These are phyloP conservation scores for Podospora conica DNA, from an alignment of 495 filamentous ascomycete species.

Conservation along the genomic window DNA sequence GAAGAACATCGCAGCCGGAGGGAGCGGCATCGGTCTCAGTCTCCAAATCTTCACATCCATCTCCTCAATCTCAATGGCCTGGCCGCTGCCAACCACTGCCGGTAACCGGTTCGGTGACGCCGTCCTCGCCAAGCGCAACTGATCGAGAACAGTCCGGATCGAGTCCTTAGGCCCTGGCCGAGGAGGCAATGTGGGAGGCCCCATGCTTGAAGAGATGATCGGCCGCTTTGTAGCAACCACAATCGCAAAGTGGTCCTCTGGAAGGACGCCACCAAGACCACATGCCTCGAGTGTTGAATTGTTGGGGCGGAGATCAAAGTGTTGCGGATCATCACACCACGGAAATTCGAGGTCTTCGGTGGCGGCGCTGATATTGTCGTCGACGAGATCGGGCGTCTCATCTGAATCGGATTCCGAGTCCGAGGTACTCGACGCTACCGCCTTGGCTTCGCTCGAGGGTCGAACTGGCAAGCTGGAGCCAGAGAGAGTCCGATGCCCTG, in stretches of 20 bases:
- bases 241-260: conserved; percentile 61
- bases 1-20: conserved; percentile 38
- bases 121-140: conserved; percentile 34
- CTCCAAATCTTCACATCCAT: conserved; percentile 22
- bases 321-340: conserved; percentile 31
- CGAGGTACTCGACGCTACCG: conserved; percentile 7
- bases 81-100: not conserved
- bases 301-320: conserved; percentile 28
- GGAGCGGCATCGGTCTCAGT: conserved; percentile 38
- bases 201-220: conserved; percentile 9
- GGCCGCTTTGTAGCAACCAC: conserved; percentile 47
- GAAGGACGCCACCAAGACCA: conserved; percentile 58
- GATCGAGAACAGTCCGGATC: conserved; percentile 31
- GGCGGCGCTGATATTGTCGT: conserved; percentile 21
- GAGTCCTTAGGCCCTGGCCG: conserved; percentile 19
- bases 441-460: conserved; percentile 33
- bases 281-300: conserved; percentile 54
- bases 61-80: conserved; percentile 33
- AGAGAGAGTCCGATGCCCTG: conserved; percentile 28
- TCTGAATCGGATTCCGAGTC: conserved; percentile 12
- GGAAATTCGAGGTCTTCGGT: conserved; percentile 30
- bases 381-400: conserved; percentile 19
- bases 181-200: not conserved
- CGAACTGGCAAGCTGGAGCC: conserved; percentile 40
- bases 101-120: conserved; percentile 23